Evolutionary conservation across 1,139 yeast genomes (phyloP), one percentile per base, ranked within the genome.

Genomic region (Spathaspora sp.): DNA sequence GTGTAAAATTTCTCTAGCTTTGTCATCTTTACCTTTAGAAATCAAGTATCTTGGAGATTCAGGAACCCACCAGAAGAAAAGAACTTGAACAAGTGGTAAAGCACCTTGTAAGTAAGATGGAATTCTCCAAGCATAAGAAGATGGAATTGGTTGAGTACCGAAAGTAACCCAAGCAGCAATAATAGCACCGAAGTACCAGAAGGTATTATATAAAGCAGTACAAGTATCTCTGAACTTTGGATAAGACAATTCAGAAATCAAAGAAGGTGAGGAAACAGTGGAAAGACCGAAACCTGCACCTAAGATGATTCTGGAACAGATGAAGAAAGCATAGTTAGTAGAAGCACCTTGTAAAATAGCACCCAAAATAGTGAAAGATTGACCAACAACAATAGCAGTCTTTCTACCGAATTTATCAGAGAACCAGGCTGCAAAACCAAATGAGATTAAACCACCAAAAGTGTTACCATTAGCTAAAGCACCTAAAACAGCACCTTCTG

Each of bases 151-250:
- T 47, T 70, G 65, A 13, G 80, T 70, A 43, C 82, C 82, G 51
- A 68, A 76, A 2, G 81, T 70, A 33, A 75, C 68, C 77, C 81
- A 72, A 2, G 86, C 78, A 7, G 84, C 84, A 42, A 81, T 55
- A 34, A 76, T 60, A 8, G 84, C 78, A 38, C 86, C 86, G 41
- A 78, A 55, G 72, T 60, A 69, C 76, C 79, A 76, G 63, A 59
- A 82, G 55, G 42, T 75, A 64, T 76, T 78, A 58, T 72, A 80
- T 42, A 70, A 60, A 23, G 78, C 65, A 24, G 83, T 77, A 29
- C 68, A 57, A 20, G 66, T 64, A 16, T 72, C 72, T 58, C 86
- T 67, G 51, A 74, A 79, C 16, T 74, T 71, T 24, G 80, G 80
- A 46, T 74, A 77, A 29, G 77, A 66, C 9, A 64, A 57, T 51